Evolutionary conservation across 2,329 filamentous ascomycete genomes (phyloP), one percentile per base, ranked within the genome.

Genomic region (Phoma herbarum): DNA sequence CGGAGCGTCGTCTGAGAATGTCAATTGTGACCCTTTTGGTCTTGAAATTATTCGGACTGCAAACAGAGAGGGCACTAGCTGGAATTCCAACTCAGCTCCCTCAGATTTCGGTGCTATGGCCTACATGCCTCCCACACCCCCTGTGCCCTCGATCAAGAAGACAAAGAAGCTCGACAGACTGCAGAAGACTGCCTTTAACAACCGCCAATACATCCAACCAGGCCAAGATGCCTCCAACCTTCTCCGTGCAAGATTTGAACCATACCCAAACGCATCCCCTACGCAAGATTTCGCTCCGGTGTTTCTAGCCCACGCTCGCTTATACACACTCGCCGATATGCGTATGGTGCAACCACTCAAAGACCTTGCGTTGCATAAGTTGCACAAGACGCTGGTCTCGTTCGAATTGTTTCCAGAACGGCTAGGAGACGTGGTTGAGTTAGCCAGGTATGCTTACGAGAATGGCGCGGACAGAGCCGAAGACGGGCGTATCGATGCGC

Each of bases 241-340:
- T 22, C 26, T 31, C 11, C n/a, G 22, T 11, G 2, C 33, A 10
- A 6, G 28, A 1, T 59, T 55, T 11, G 31, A 54, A 11, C 60
- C 60, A 0, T 2, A 51, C n/a, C 0, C 26, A n/a, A 68, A 71
- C 29, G 39, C 16, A 2, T 22, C 35, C 0, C 33, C 49, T 0
- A 25, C 62, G 7, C 63, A 68, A 42, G 28, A 70, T 22, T 73
- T 70, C 39, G 63, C 63, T 0, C 60, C 63, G 0, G 50, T 71
- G 1, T 64, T 76, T 18, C 63, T 75, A 1, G 73, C 69, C 9
- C 70, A 76, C 39, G 71, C 72, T 18, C 65, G 66, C 2, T 61
- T 76, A 1, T 76, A 75, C 45, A 64, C 57, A 0, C 67, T 76
- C 47, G 68, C 72, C 0, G 57, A 66, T 11, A 51, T 69, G 53